Base-by-base conservation (phyloP, 192 early-diverging fungal species). In the Chytriomyces sp. region DNA sequence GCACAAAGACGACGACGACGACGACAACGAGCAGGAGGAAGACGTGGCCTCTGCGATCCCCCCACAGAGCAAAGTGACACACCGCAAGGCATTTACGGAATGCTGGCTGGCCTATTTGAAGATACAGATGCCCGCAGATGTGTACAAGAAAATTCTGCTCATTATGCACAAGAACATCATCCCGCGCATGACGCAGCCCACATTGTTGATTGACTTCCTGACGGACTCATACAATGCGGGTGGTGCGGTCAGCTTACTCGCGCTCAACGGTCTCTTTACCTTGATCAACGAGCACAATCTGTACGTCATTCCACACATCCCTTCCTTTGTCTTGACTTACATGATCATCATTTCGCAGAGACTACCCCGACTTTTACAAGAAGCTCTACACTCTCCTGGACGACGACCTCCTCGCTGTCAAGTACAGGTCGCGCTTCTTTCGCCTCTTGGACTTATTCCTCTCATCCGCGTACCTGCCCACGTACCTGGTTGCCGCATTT, bases 351-450 rank as follows among this genome's bases (percentile, higher is more conserved):
- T 22, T 22, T 65, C n/a, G 5, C 72, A 93, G 91, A 28, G 94
- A 97, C 82, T 99, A 99, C 73, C 96, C 96, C n/a, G 91, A 95
- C 74, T 99, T 99, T 72, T 99, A 95, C 79, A 82, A 84, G 41
- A 96, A 97, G 78, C 90, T 99, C 28, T 99, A 99, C 72, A 84
- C 86, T 40, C 79, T 99, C 55, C 86, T 99, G 31, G 94, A 99
- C 74, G 86, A 88, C 59, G 89, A 96, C 70, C 64, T 99, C 26
- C 82, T 97, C 77, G 93, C 95, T 75, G 91, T 94, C 62, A 97
- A 96, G 84, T 98, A 97, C 84, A 89, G 94, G 22, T 91, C 96
- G 7, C 85, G 96, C 53, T 97, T 98, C 84, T 93, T 98, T 81
- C 91, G 96, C 62, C 84, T 97, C 63, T 85, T 93, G 0, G 91